phyloP scores from a whole-genome alignment of 208 protist species.

The Trypanosomatidae sp. region DNA sequence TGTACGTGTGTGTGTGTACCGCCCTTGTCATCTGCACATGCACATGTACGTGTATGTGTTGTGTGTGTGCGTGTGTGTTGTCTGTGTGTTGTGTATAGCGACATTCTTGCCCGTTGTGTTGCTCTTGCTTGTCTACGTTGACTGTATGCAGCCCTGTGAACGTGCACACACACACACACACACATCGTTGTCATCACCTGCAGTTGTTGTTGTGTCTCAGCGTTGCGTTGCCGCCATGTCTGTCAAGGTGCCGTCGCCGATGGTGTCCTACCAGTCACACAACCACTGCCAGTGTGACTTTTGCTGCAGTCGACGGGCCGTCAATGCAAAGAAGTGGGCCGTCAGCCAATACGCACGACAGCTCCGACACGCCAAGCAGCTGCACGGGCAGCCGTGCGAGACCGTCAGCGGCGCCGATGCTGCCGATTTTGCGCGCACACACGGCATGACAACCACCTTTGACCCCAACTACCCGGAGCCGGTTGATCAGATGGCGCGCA shows the following conservation, averaged over 20 bases:
- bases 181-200: background rate
- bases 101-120: too few species aligned
- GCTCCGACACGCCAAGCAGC: conserved; percentile 11
- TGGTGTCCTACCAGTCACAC: conserved; percentile 62
- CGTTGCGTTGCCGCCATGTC: too few species aligned
- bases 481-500: conserved; percentile 73
- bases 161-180: background rate
- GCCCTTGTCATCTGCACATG: too few species aligned
- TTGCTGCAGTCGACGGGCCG: conserved; percentile 57
- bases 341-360: conserved; percentile 19
- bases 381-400: conserved; percentile 38
- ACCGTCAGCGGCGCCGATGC: conserved; percentile 21
- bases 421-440: conserved; percentile 4
- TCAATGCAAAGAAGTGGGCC: conserved; percentile 67
- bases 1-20: too few species aligned
- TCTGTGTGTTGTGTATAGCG: too few species aligned
- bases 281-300: conserved; percentile 84
- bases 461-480: conserved; percentile 56
- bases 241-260: conserved; percentile 30
- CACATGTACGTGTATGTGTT: too few species aligned
- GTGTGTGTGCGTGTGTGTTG: too few species aligned
- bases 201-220: background rate
- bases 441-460: conserved; percentile 21
- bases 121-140: too few species aligned
- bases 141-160: too few species aligned